Evolutionary conservation across 2,329 filamentous ascomycete genomes (phyloP).

Genomic region (Basipetospora chlamydospora): DNA sequence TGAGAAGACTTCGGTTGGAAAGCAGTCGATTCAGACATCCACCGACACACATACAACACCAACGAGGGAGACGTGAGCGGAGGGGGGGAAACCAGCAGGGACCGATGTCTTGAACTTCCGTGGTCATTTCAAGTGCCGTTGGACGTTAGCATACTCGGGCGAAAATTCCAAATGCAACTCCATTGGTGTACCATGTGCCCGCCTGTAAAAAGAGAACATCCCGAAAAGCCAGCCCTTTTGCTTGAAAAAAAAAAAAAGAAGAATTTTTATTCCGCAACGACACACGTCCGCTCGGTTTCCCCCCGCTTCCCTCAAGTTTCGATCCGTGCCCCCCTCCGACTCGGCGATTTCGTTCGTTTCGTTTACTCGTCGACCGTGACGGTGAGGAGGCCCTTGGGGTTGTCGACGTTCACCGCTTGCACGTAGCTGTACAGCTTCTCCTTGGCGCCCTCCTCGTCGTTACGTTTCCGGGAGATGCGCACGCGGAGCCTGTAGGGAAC

Average conservation of each 20-base stretch:
- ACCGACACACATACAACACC: no score
- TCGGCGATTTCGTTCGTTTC: no score
- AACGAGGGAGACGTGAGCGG: no score
- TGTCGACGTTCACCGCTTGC: constrained; percentile 99
- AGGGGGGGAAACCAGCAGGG: not conserved
- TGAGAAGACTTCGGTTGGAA: no score
- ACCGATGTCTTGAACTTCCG: constrained; percentile 4
- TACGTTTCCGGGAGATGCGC: constrained; percentile 98
- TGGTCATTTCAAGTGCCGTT: constrained; percentile 5
- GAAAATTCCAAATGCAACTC: constrained; percentile 7
- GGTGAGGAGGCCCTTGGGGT: constrained; percentile 93
- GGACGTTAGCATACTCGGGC: constrained; percentile 4
- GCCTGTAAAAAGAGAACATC: constrained; percentile 5
- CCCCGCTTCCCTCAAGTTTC: not conserved
- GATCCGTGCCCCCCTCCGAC: no score
- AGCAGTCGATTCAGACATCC: no score
- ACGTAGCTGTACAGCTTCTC: constrained; percentile 99
- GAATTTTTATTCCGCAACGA: not conserved
- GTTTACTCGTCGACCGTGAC: constrained; percentile 65
- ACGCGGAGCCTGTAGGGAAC: constrained; percentile 94
- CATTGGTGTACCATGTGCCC: constrained; percentile 7
- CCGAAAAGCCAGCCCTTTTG: constrained; percentile 1
- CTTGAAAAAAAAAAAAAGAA: no score
- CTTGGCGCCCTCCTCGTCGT: constrained; percentile 99
- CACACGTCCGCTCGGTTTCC: not conserved